Evolutionary conservation across 2,329 filamentous ascomycete genomes (phyloP).

Genomic region (Mollisia scopiformis): DNA sequence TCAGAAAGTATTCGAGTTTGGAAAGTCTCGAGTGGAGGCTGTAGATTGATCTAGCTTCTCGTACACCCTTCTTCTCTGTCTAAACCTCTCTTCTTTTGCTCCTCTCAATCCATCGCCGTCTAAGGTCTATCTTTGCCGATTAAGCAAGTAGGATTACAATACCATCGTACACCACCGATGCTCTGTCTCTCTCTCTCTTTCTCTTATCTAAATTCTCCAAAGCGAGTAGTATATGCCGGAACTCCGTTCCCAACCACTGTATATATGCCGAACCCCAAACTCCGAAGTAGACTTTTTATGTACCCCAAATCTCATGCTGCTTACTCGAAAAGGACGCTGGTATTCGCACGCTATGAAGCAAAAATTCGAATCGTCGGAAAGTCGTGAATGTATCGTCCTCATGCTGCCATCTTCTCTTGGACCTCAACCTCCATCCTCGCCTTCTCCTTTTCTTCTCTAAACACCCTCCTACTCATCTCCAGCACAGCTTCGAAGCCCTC

Average conservation of each 20-base stretch:
- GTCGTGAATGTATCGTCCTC: neutral
- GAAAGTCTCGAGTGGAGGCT: neutral
- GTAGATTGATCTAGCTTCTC: neutral
- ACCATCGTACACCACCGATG: conserved; percentile 3
- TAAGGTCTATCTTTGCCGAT: neutral
- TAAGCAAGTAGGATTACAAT: conserved; percentile 13
- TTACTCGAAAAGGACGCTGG: conserved; percentile 12
- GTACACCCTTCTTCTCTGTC: neutral
- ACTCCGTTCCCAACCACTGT: neutral
- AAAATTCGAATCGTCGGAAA: neutral
- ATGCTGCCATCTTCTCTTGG: conserved; percentile 19
- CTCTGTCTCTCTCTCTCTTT: too few relatives aligned
- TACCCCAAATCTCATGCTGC: neutral
- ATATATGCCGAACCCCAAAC: neutral
- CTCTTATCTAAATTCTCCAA: too few relatives aligned
- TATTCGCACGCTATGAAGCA: neutral
- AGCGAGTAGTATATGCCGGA: too few relatives aligned
- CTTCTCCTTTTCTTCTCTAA: conserved; percentile 80
- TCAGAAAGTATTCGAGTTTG: too few relatives aligned
- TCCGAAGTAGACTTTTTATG: conserved; percentile 12
- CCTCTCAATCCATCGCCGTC: neutral
- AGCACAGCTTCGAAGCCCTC: conserved; percentile 96
- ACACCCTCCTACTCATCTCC: conserved; percentile 89
- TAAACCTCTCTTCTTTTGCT: neutral
- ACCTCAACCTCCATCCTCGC: conserved; percentile 38